Evolutionary conservation across 495 filamentous ascomycete genomes (phyloP).

Genomic region (Talaromyces trachyspermus): DNA sequence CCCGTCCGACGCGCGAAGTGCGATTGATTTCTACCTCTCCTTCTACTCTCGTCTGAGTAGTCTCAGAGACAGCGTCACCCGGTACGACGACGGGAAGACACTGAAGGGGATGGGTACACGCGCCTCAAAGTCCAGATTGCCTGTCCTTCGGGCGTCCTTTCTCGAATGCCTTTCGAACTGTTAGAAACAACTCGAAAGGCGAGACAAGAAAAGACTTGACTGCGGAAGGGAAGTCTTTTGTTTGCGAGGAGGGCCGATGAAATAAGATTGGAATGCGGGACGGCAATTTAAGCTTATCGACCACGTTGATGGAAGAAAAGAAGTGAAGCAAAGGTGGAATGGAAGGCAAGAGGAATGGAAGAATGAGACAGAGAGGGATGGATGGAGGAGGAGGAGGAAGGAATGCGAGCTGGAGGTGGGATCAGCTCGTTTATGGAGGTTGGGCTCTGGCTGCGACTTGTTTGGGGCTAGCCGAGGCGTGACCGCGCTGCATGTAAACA

Average conservation of each 20-base stretch:
- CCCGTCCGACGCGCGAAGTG: slow-evolving; percentile 80
- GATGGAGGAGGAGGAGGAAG: slow-evolving; percentile 5
- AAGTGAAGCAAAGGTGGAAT: slow-evolving; percentile 10
- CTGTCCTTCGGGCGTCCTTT: slow-evolving; percentile 77
- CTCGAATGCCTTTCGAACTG: slow-evolving; percentile 90
- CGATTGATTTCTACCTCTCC: slow-evolving; percentile 77
- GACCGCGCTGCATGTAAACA: slow-evolving; percentile 9
- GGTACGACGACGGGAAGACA: slow-evolving; percentile 98
- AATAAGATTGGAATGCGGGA: slow-evolving; percentile 10
- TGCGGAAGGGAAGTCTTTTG: slow-evolving; percentile 36
- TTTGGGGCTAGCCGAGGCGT: slow-evolving; percentile 1
- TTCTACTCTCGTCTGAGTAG: slow-evolving; percentile 77
- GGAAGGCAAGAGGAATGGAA: slow-evolving; percentile 10
- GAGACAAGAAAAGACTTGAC: slow-evolving; percentile 78
- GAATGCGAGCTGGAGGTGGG: slow-evolving; percentile 1
- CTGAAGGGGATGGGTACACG: slow-evolving; percentile 98
- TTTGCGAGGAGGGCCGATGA: slow-evolving; percentile 18
- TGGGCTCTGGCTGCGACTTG: background rate
- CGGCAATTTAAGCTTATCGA: slow-evolving; percentile 23
- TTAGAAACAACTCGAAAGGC: slow-evolving; percentile 74
- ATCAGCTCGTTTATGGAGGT: slow-evolving; percentile 8
- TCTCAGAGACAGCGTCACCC: slow-evolving; percentile 78
- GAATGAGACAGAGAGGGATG: background rate
- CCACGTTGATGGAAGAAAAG: slow-evolving; percentile 13
- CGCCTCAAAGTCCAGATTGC: slow-evolving; percentile 99